Base-by-base conservation (phyloP, 1,284 basidiomycete genomes). In the Tilletia horrida region DNA sequence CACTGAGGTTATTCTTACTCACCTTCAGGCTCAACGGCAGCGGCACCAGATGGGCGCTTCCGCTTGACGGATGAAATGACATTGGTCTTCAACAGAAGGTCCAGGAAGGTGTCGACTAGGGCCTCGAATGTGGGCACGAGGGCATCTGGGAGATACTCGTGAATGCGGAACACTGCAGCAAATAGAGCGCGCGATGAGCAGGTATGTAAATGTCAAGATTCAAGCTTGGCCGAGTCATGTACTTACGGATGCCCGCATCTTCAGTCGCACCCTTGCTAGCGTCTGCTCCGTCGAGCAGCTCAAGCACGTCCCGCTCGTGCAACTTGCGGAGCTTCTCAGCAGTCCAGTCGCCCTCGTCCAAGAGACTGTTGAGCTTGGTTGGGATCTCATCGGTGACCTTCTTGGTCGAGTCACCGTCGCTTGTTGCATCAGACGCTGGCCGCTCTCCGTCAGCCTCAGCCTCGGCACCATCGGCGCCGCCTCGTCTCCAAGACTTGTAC, bases 131-230 rank as follows among this genome's bases (percentile, higher is more conserved):
- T 85, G 0, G 91, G 90, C 52, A 90, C 82, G 14, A 93, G 73
- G 2, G 87, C 84, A 68, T 96, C 93, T 2, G 95, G 96, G 44
- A 98, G 85, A 83, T 97, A 97, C 31, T 90, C 87, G 59, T 89
- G 85, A 35, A 94, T 76, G 68, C 92, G 87, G 83, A 90, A 91
- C 59, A 95, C 92, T 93, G 14, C 47, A 48, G 18, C 13, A 45
- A n/a, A 45, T n/a, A n/a, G 2, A 2, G 13, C 43, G n/a, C 43
- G n/a, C 43, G 43, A 45, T n/a, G n/a, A n/a, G n/a, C n/a, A n/a
- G n/a, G n/a, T n/a, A n/a, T n/a, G n/a, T n/a, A n/a, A n/a, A n/a
- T n/a, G n/a, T n/a, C n/a, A n/a, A n/a, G n/a, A n/a, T n/a, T n/a
- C 35, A 40, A 40, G 11, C 35, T 40, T 40, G 35, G 6, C 35